Percentiles rank a stretch among this genome's conserved stretches.
phyloP scores from a whole-genome alignment of 495 filamentous ascomycete genomes.

The Hypoxylon perforatum region DNA sequence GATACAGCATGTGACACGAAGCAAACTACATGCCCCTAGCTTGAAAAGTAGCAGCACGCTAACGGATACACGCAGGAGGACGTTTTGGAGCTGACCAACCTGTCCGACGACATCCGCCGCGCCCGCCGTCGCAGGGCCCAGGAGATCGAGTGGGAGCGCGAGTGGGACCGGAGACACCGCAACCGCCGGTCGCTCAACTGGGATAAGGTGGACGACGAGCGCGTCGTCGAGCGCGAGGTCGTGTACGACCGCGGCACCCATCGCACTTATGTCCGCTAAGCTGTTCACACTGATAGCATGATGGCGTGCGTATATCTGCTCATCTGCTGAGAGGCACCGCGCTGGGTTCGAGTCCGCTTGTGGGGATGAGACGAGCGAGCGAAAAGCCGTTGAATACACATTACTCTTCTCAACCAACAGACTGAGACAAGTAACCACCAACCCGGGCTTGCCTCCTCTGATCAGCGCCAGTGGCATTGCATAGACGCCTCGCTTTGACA shows the following conservation, averaged over 20 bases:
- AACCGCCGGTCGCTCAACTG: conserved; percentile 46
- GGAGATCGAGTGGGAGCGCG: conserved; percentile 84
- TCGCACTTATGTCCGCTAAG: conserved; percentile 46
- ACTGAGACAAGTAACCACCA: not conserved
- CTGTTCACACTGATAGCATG: not conserved
- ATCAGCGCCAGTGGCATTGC: not conserved
- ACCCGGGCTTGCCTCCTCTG: not conserved
- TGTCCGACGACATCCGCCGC: conserved; percentile 83
- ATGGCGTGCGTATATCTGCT: too few species aligned
- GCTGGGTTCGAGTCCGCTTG: not conserved
- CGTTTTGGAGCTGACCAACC: conserved; percentile 81
- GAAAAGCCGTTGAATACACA: not conserved
- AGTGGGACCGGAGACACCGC: conserved; percentile 71
- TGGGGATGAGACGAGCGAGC: not conserved
- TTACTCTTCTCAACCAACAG: not conserved
- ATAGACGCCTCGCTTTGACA: too few species aligned
- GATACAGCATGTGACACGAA: not conserved
- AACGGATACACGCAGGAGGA: conserved; percentile 72
- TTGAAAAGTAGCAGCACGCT: conserved; percentile 18
- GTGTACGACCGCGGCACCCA: conserved; percentile 59
- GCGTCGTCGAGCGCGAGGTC: conserved; percentile 69
- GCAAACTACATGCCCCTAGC: not conserved
- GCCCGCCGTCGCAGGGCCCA: conserved; percentile 79
- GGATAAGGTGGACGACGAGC: conserved; percentile 63
- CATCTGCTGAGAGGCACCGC: too few species aligned